Evolutionary conservation across 495 filamentous ascomycete species (phyloP), one percentile per base, ranked within the genome.

Genomic region (Penicillium simplicissimum): DNA sequence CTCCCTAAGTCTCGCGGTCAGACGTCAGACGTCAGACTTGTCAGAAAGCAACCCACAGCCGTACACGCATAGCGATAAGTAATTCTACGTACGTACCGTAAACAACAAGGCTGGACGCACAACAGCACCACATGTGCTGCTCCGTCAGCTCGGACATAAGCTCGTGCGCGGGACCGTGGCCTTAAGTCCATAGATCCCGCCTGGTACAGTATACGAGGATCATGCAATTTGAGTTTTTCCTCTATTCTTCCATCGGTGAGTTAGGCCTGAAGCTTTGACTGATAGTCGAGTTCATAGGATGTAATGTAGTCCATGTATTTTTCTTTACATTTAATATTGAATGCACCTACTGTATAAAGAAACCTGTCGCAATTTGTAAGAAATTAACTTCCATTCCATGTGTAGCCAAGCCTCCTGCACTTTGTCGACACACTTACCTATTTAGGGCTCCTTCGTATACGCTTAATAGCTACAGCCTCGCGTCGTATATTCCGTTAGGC

Each of bases 101-200:
- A 45, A 7, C 42, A 23, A 45, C 42, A 5, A 45, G 42, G 42
- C 42, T 21, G 17, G 42, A 23, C 42, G 17, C 17, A 45, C 17
- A 17, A n/a, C 40, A 42, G 40, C 14, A 17, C 42, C 21, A 7
- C 21, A 33, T 35, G 31, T 19, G 28, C 31, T 53, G 51, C 4
- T 9, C 9, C 19, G 56, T 58, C 31, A 61, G 58, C 63, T 33
- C 63, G 63, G 63, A 65, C 14, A 55, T 65, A 65, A 34, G 38
- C 47, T 58, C 21, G 17, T 4, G 45, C 45, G 45, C 40, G 37
- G 38, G n/a, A 33, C 54, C 17, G 15, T 21, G n/a, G 25, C 36
- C 55, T 55, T 55, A 55, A 55, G 52, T 55, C 52, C 52, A 55
- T 55, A 21, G 36, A 55, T 54, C 52, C 36, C 52, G 40, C 52